Percentiles rank a stretch among this genome's conserved stretches.
Evolutionary conservation across 371 early-diverging fungal genomes (phyloP).

Genomic region (Blakeslea trispora): DNA sequence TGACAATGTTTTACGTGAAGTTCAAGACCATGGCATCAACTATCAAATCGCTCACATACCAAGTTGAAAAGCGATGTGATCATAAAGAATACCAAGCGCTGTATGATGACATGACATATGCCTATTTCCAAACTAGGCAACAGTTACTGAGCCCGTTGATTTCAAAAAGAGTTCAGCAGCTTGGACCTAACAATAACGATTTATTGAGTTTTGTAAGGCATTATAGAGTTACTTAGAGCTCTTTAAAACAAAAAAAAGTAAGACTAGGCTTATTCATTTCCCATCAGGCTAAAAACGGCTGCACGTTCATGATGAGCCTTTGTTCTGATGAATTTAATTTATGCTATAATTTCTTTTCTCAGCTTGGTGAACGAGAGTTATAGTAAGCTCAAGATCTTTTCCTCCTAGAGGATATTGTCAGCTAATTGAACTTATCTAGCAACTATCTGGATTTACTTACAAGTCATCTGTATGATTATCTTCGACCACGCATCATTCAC

Average conservation of each 20-base stretch:
- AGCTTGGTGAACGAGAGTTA: constrained; percentile 60
- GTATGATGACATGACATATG: constrained; percentile 68
- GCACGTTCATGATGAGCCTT: constrained; percentile 76
- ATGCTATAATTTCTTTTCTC: constrained; percentile 73
- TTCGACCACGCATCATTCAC: constrained; percentile 85
- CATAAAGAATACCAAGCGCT: constrained; percentile 81
- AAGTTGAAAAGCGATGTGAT: constrained; percentile 73
- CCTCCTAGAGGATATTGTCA: not conserved
- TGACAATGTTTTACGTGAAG: constrained; percentile 73
- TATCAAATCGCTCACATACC: constrained; percentile 62
- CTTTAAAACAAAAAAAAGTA: no score
- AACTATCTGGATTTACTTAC: constrained; percentile 67
- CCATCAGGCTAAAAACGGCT: constrained; percentile 68
- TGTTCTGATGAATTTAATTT: constrained; percentile 82
- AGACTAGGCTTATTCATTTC: not conserved
- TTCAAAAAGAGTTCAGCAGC: constrained; percentile 56
- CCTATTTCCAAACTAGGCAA: constrained; percentile 74
- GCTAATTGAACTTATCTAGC: constrained; percentile 32
- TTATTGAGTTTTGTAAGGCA: constrained; percentile 69
- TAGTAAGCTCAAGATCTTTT: constrained; percentile 32
- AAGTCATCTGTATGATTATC: constrained; percentile 76
- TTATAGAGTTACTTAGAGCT: no score
- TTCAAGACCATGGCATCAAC: constrained; percentile 70
- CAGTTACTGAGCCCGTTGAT: constrained; percentile 69
- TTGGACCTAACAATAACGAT: constrained; percentile 56